Base-by-base conservation (phyloP, 306 rosid genomes). In the Alnus glutinosa region DNA sequence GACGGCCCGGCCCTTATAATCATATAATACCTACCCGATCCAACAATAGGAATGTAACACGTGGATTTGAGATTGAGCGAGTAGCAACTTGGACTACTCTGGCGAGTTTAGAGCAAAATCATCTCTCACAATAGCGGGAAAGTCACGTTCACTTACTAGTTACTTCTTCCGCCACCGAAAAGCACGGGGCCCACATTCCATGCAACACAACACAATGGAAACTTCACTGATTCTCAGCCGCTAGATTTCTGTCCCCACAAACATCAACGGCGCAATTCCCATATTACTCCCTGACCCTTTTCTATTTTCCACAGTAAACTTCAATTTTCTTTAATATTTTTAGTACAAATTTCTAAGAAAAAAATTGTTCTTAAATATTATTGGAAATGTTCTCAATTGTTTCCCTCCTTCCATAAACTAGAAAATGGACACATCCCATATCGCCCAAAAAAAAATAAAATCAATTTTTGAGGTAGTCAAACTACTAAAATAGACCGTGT, bases 101-200 rank as follows among this genome's bases (percentile, higher is more conserved):
- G 5, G 66, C 66, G 15, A 9, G 15, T 28, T 37, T 28, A 42
- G 13, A 7, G 15, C 1, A 13, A 34, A 52, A 36, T 18, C 36
- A 37, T 34, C 28, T 16, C 23, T 32, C 71, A 4, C 71, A 9
- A 51, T 37, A 54, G 77, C 30, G 66, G 51, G 34, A 54, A 55
- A 73, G 62, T 79, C 78, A n/a, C 72, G 19, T 47, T 79, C 81
- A 66, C 82, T 78, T 79, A 28, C 72, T 14, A 70, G 37, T 69
- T 50, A 81, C 83, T 68, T 75, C 61, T 62, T 19, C 1, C 30
- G 7, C 16, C 59, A 50, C 58, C 72, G 19, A 69, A 69, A 68
- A 79, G 15, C 4, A 9, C 16, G 4, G 23, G 57, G 44, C 49
- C n/a, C n/a, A 34, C 4, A 42, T 79, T 16, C 77, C 14, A 12